Evolutionary conservation across 1,139 yeast species (phyloP).

Genomic region (Hyphopichia wangnamkhiaoensis): DNA sequence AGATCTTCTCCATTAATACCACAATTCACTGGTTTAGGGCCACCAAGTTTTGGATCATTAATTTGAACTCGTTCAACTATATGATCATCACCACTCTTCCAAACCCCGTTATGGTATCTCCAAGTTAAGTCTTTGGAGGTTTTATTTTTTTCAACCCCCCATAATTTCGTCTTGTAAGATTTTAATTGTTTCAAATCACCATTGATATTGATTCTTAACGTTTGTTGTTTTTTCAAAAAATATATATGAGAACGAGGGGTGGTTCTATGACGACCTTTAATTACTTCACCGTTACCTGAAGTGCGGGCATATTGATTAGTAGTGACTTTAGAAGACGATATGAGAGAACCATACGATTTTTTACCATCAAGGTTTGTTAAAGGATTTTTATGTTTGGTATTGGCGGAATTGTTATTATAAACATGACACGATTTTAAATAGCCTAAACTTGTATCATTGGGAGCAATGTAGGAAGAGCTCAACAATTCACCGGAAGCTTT

Average conservation of each 20-base stretch:
- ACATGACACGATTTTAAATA: slow-evolving; percentile 39
- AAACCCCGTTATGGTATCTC: slow-evolving; percentile 61
- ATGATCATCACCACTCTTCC: slow-evolving; percentile 86
- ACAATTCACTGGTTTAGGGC: slow-evolving; percentile 13
- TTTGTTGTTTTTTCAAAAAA: slow-evolving; percentile 50
- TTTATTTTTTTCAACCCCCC: slow-evolving; percentile 84
- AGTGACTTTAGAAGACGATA: slow-evolving; percentile 16
- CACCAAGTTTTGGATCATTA: neutral
- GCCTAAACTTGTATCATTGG: slow-evolving; percentile 23
- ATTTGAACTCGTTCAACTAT: slow-evolving; percentile 56
- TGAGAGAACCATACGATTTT: slow-evolving; percentile 35
- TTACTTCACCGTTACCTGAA: slow-evolving; percentile 48
- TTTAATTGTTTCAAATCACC: slow-evolving; percentile 61
- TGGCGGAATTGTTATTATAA: slow-evolving; percentile 31
- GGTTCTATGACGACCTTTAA: slow-evolving; percentile 64
- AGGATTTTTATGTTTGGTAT: slow-evolving; percentile 40
- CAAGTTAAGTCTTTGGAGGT: slow-evolving; percentile 62
- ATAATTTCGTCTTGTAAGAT: slow-evolving; percentile 71
- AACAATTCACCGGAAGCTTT: slow-evolving; percentile 19
- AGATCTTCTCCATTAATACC: slow-evolving; percentile 26
- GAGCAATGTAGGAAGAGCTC: slow-evolving; percentile 10
- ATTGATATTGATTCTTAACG: slow-evolving; percentile 65
- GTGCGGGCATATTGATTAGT: slow-evolving; percentile 21
- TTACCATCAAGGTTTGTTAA: slow-evolving; percentile 29
- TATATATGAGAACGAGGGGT: slow-evolving; percentile 44